These are phyloP conservation scores for Aschersonia sp. DNA, from an alignment of 2,329 filamentous ascomycete genomes.

Conservation along the genomic window DNA sequence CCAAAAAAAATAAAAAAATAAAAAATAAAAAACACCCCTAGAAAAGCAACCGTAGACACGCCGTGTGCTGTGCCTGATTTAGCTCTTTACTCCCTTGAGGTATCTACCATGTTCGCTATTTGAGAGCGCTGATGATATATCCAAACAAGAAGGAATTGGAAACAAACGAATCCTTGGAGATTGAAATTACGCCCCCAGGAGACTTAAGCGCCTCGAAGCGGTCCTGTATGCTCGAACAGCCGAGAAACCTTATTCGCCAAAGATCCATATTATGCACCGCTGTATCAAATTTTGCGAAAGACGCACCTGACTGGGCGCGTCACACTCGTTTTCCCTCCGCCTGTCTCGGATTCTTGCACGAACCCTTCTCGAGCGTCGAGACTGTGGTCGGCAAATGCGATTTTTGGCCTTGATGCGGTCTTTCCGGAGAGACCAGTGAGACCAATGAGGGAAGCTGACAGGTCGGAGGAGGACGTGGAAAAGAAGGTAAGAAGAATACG, in stretches of 20 bases:
- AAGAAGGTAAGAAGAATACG: too few relatives aligned
- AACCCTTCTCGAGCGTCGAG: too few relatives aligned
- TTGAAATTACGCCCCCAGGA: too few relatives aligned
- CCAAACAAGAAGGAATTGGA: not conserved
- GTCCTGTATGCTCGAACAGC: not conserved
- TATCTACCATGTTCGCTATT: constrained; percentile 1
- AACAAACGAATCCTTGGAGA: too few relatives aligned
- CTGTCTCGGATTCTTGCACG: too few relatives aligned
- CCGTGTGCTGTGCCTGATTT: constrained; percentile 1
- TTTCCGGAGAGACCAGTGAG: too few relatives aligned
- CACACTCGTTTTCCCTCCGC: too few relatives aligned
- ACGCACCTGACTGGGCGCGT: too few relatives aligned
- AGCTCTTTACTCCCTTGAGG: constrained; percentile 1
- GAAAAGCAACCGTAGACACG: not conserved
- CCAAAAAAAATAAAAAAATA: not conserved
- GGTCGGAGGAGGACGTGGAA: too few relatives aligned
- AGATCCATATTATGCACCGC: not conserved
- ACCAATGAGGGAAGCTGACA: too few relatives aligned
- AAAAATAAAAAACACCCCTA: not conserved
- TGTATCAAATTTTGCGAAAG: not conserved
- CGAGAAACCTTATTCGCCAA: not conserved
- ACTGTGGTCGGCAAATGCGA: too few relatives aligned
- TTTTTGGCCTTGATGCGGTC: too few relatives aligned
- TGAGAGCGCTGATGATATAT: not conserved
- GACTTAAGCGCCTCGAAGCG: not conserved